Conservation (phyloP, 2,329 filamentous ascomycete species). For the Daldinia sp. region DNA sequence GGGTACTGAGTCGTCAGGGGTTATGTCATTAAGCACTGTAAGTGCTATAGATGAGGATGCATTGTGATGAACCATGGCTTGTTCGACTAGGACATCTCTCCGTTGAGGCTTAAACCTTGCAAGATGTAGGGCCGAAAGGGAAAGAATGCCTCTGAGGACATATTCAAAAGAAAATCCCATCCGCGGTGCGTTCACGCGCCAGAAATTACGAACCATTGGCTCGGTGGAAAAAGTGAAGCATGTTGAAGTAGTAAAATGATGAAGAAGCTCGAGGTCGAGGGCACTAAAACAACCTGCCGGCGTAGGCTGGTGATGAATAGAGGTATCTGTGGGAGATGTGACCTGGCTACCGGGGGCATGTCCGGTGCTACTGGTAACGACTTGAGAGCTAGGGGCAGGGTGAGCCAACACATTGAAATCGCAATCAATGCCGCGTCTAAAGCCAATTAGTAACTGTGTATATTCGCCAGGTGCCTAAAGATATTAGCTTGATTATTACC, state of each 20-base stretch:
- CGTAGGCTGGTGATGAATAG: slow-evolving; percentile 13
- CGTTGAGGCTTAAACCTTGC: slow-evolving; percentile 51
- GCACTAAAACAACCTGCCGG: slow-evolving; percentile 38
- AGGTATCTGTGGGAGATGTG: slow-evolving; percentile 26
- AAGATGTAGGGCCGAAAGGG: slow-evolving; percentile 59
- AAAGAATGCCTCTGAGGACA: slow-evolving; percentile 58
- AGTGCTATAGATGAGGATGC: slow-evolving; percentile 45
- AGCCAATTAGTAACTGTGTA: slow-evolving; percentile 3
- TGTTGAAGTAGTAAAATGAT: slow-evolving; percentile 61
- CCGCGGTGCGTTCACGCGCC: slow-evolving; percentile 57
- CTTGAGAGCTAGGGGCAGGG: slow-evolving; percentile 6
- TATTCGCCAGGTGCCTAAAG: not conserved
- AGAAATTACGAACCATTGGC: slow-evolving; percentile 53
- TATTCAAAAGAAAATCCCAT: slow-evolving; percentile 56
- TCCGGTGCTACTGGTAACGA: slow-evolving; percentile 5
- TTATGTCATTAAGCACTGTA: slow-evolving; percentile 46
- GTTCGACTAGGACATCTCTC: slow-evolving; percentile 50
- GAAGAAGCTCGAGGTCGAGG: slow-evolving; percentile 60
- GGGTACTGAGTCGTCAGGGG: slow-evolving; percentile 46
- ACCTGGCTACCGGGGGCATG: slow-evolving; percentile 33
- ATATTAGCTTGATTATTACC: slow-evolving; percentile 24
- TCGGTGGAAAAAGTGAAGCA: slow-evolving; percentile 56
- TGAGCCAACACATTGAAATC: slow-evolving; percentile 33
- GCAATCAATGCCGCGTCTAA: slow-evolving; percentile 37
- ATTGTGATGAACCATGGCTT: slow-evolving; percentile 50